A percentile compares a stretch with the other conserved stretches of the same genome.
phyloP scores from a whole-genome alignment of 2,329 filamentous ascomycete species.

The Trichoderma asperellum region DNA sequence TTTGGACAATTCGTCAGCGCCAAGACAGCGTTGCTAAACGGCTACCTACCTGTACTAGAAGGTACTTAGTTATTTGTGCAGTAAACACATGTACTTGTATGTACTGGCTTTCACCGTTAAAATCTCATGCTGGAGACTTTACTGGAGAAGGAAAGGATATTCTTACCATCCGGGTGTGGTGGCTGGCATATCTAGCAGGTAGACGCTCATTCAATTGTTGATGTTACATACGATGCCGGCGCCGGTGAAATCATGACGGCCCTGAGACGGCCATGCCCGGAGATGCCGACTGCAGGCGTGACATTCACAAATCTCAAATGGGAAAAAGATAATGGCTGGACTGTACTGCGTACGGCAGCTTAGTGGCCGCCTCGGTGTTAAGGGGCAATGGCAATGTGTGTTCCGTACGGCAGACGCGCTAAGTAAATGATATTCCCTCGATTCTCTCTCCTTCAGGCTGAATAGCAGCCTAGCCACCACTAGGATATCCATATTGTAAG shows the following conservation, averaged over 20 bases:
- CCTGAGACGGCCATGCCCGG: slow-evolving; percentile 5
- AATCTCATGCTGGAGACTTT: not conserved
- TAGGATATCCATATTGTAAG: not conserved
- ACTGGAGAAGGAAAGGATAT: slow-evolving; percentile 7
- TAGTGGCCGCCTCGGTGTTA: slow-evolving; percentile 17
- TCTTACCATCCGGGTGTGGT: not conserved
- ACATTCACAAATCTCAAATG: slow-evolving; percentile 18
- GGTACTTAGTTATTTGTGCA: not conserved
- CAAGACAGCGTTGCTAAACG: slow-evolving; percentile 5
- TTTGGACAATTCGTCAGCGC: slow-evolving; percentile 6
- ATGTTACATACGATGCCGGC: slow-evolving; percentile 11
- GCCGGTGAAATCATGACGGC: slow-evolving; percentile 23
- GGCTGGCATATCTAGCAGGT: not conserved
- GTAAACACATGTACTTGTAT: not conserved
- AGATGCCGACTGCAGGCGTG: slow-evolving; percentile 26
- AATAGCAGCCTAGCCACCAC: not conserved
- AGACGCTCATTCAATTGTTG: not conserved
- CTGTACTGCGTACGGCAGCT: not conserved
- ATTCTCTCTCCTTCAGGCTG: slow-evolving; percentile 12
- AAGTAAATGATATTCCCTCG: not conserved
- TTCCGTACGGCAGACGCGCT: not conserved
- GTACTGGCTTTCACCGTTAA: not conserved
- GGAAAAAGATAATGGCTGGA: not conserved
- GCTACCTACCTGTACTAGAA: not conserved
- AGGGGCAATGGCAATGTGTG: not conserved